A percentile compares a stretch with the other conserved stretches of the same genome.
Evolutionary conservation across 2,329 filamentous ascomycete species (phyloP).

Genomic region (Gyromitra esculenta): DNA sequence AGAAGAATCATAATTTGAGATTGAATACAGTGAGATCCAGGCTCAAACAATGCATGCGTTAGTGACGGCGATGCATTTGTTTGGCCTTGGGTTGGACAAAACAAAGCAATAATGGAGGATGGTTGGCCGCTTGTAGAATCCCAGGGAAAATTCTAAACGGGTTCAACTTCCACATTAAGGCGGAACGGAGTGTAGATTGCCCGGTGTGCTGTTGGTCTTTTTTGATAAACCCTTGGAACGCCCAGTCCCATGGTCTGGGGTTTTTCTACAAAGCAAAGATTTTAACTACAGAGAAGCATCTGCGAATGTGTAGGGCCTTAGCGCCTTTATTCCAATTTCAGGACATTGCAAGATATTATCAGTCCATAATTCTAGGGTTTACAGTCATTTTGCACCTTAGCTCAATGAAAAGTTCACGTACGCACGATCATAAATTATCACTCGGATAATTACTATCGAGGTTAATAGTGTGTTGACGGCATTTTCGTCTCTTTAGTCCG

Average conservation of each 20-base stretch:
- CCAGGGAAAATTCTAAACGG: no score
- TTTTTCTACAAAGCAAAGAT: neutral
- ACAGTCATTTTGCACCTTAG: neutral
- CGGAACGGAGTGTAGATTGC: no score
- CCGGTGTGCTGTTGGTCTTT: no score
- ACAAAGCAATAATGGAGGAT: no score
- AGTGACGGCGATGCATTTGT: neutral
- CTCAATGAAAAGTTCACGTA: neutral
- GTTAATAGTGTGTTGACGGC: neutral
- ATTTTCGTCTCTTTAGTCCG: no score
- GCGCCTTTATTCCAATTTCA: neutral
- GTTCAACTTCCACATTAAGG: no score
- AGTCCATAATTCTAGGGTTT: neutral
- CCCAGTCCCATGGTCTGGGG: neutral
- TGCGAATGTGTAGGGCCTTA: neutral
- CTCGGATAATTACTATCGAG: neutral
- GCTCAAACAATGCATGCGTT: neutral
- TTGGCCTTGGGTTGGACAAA: neutral
- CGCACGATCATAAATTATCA: neutral
- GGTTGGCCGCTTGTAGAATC: no score
- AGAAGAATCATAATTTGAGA: neutral
- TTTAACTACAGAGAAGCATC: neutral
- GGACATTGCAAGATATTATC: neutral
- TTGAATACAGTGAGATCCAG: neutral
- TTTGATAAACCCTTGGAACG: no score